Conservation (phyloP, 2,329 filamentous ascomycete genomes). For the Escovopsis sp. region DNA sequence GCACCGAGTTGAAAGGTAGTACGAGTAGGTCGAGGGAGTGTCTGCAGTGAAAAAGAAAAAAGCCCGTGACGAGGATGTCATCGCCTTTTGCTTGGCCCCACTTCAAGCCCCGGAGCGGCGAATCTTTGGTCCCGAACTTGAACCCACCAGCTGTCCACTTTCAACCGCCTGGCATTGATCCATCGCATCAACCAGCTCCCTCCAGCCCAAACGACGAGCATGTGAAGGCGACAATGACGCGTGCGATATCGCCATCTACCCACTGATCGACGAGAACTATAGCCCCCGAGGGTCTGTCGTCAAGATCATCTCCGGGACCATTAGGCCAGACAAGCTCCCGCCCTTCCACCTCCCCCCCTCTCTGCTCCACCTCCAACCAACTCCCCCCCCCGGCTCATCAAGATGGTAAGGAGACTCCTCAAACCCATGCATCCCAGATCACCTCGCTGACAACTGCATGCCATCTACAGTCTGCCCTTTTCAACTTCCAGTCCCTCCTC, state of each 20-base stretch:
- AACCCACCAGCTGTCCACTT: conserved; percentile 9
- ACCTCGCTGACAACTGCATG: too few species aligned
- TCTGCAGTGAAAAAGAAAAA: neutral
- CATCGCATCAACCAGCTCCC: too few species aligned
- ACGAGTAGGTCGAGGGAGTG: neutral
- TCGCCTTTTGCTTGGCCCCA: conserved; percentile 2
- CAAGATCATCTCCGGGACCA: too few species aligned
- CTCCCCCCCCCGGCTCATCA: conserved; percentile 3
- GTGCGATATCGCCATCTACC: too few species aligned
- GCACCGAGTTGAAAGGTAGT: neutral
- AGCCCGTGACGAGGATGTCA: conserved; percentile 1
- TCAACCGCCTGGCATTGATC: neutral
- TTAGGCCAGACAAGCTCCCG: too few species aligned
- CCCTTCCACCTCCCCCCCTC: too few species aligned
- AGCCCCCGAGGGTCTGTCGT: too few species aligned
- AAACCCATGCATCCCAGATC: too few species aligned
- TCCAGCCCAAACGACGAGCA: too few species aligned
- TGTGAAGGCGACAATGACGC: too few species aligned
- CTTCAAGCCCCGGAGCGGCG: conserved; percentile 13
- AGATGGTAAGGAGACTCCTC: conserved; percentile 13
- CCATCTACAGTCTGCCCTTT: conserved; percentile 64
- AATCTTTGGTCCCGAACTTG: conserved; percentile 21
- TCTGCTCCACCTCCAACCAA: neutral
- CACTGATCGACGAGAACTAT: too few species aligned
- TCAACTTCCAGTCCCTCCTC: conserved; percentile 96